phyloP scores from a whole-genome alignment of 2,329 filamentous ascomycete species.

The Botrytis fabae region DNA sequence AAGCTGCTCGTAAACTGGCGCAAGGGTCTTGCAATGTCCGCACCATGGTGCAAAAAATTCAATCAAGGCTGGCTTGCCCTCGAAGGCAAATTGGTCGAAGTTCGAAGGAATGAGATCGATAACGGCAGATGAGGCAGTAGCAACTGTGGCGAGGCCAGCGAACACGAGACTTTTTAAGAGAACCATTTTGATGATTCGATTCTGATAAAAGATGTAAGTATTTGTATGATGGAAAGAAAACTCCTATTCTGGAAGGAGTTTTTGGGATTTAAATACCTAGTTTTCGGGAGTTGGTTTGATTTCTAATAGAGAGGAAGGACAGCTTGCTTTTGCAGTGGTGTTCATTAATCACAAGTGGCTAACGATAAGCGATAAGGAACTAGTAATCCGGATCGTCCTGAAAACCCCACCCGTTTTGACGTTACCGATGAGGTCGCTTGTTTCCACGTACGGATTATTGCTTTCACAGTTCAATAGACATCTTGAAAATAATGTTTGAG shows the following conservation, averaged over 20 bases:
- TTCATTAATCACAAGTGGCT: neutral
- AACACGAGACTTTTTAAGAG: conserved; percentile 61
- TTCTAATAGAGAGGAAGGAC: conserved; percentile 18
- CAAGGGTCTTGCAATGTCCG: conserved; percentile 97
- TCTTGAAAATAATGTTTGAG: neutral
- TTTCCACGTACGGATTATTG: neutral
- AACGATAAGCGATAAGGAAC: conserved; percentile 16
- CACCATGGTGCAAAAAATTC: conserved; percentile 99
- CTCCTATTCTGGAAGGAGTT: neutral
- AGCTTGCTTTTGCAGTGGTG: conserved; percentile 16
- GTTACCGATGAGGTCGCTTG: neutral
- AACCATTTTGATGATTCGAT: conserved; percentile 35
- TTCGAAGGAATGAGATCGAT: conserved; percentile 86
- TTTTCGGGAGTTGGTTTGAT: conserved; percentile 16
- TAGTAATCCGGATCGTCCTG: neutral
- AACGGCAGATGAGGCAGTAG: conserved; percentile 71
- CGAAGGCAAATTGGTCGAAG: conserved; percentile 88
- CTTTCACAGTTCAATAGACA: neutral
- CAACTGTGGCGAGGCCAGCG: conserved; percentile 48
- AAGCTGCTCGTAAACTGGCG: conserved; percentile 92
- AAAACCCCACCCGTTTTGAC: neutral
- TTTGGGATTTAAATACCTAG: conserved; percentile 14
- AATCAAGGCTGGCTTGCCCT: conserved; percentile 91
- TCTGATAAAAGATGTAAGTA: conserved; percentile 9
- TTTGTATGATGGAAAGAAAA: neutral